Percentiles rank a stretch among this genome's conserved stretches.
Evolutionary conservation across 768 basidiomycete genomes (phyloP).

Genomic region (Tephrocybe sp.): DNA sequence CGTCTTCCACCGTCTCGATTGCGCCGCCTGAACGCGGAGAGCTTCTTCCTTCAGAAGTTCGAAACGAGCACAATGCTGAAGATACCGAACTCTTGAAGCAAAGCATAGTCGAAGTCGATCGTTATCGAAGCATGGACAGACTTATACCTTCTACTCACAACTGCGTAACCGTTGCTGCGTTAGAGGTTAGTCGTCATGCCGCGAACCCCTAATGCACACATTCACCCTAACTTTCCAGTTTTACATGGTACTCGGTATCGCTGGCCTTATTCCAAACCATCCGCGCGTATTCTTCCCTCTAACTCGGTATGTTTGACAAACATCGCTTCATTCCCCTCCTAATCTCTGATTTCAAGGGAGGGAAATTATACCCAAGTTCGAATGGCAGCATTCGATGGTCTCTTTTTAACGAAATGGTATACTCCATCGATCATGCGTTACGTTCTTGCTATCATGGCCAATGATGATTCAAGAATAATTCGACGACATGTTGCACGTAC

Average conservation of each 20-base stretch:
- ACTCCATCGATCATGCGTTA: conserved; percentile 83
- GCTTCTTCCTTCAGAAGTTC: conserved; percentile 64
- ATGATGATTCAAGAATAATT: conserved; percentile 79
- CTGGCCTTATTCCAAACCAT: conserved; percentile 76
- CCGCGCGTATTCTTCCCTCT: conserved; percentile 79
- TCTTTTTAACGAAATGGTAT: conserved; percentile 89
- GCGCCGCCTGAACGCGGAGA: conserved; percentile 81
- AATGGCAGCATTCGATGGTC: conserved; percentile 89
- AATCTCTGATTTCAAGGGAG: conserved; percentile 54
- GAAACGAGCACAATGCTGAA: conserved; percentile 63
- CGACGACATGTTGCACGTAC: conserved; percentile 85
- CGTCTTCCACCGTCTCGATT: conserved; percentile 73
- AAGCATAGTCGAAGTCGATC: conserved; percentile 78
- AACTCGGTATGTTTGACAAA: conserved; percentile 60
- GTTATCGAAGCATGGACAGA: conserved; percentile 93
- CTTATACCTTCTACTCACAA: conserved; percentile 95
- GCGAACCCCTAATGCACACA: neutral
- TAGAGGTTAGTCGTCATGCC: conserved; percentile 64
- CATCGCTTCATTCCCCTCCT: neutral
- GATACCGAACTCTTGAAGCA: conserved; percentile 70
- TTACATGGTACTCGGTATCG: conserved; percentile 72
- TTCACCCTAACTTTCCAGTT: conserved; percentile 46
- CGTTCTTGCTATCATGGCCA: conserved; percentile 79
- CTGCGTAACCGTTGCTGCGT: conserved; percentile 83
- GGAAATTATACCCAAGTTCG: conserved; percentile 93